Evolutionary conservation across 305 asterid genomes (phyloP).

Genomic region (Fraxinus paxiana): DNA sequence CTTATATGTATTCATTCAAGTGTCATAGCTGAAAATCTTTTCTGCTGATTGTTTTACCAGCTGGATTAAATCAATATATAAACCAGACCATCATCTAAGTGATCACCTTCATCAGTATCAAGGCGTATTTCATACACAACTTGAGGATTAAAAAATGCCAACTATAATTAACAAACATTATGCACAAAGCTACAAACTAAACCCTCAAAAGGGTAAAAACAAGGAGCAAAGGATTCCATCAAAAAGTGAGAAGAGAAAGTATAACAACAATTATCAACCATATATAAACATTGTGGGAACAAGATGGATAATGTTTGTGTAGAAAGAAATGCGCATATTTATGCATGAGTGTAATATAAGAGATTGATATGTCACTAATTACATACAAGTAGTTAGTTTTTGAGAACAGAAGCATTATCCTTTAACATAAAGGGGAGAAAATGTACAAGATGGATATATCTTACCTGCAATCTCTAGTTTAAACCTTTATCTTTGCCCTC

Average conservation of each 20-base stretch:
- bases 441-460: constrained; percentile 5
- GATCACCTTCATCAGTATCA: background rate
- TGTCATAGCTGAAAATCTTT: background rate
- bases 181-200: background rate
- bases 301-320: background rate
- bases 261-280: background rate
- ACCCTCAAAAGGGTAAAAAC: background rate
- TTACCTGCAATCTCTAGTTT: constrained; percentile 47
- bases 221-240: background rate
- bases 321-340: background rate
- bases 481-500: constrained; percentile 59
- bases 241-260: background rate
- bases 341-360: background rate
- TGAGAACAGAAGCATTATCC: background rate
- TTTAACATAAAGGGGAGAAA: constrained; percentile 1
- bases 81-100: background rate
- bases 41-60: background rate
- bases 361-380: background rate
- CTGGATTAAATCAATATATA: background rate
- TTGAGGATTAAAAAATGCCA: background rate
- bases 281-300: background rate
- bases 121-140: background rate
- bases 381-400: background rate
- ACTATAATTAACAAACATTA: background rate
- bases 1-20: background rate